Conservation (phyloP, 1,284 basidiomycete genomes). For the Prillingera fragicola region DNA sequence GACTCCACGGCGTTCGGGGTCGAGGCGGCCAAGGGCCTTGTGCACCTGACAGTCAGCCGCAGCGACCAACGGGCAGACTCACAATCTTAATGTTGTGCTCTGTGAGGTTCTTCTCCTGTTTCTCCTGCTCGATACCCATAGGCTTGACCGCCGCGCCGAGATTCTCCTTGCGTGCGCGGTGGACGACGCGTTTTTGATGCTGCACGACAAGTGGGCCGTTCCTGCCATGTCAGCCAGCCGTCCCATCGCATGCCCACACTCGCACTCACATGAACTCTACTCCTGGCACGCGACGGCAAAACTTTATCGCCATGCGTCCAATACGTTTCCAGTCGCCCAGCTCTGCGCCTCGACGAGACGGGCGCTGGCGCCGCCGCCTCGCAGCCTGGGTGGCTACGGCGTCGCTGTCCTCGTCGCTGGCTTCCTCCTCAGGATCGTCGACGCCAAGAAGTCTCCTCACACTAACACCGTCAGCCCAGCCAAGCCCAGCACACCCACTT, state of each 20-base stretch:
- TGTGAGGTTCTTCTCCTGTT: conserved; percentile 25
- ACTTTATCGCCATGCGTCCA: conserved; percentile 45
- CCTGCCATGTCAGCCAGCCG: conserved; percentile 18
- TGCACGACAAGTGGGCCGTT: conserved; percentile 34
- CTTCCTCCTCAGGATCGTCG: conserved; percentile 27
- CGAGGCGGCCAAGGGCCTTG: conserved; percentile 20
- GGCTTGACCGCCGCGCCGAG: conserved; percentile 13
- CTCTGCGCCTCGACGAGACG: conserved; percentile 11
- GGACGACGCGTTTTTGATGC: conserved; percentile 9
- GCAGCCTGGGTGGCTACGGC: neutral
- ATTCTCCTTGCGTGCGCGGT: conserved; percentile 1
- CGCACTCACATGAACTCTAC: conserved; percentile 49
- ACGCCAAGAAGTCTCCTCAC: conserved; percentile 33
- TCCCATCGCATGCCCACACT: neutral
- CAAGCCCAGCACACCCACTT: conserved; percentile 20
- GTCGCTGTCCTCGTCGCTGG: conserved; percentile 22
- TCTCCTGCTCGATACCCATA: conserved; percentile 7
- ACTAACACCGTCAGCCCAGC: conserved; percentile 10
- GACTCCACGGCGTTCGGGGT: conserved; percentile 30
- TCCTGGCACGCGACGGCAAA: conserved; percentile 41
- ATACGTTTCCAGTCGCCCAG: conserved; percentile 44
- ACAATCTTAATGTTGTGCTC: conserved; percentile 22
- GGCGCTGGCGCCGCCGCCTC: too few species aligned
- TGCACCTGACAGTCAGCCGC: conserved; percentile 26
- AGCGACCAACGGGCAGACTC: neutral